Percentiles rank a stretch among this genome's conserved stretches.
phyloP scores from a whole-genome alignment of 768 basidiomycete species.

The Naematelia aurantialba region DNA sequence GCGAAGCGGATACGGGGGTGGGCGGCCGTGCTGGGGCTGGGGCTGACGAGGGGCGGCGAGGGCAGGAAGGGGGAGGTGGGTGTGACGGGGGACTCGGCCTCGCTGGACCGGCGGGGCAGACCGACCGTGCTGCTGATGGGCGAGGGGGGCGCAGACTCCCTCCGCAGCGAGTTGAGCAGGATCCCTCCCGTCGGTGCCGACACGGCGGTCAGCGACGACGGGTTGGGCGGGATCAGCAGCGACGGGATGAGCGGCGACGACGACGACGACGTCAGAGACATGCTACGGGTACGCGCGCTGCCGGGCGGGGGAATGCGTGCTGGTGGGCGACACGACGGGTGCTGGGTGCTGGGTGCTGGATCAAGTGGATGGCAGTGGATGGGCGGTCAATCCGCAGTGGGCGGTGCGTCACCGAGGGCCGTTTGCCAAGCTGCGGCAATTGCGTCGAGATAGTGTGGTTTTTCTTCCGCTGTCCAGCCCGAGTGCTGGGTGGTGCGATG shows the following conservation, averaged over 20 bases:
- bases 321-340: too few species aligned
- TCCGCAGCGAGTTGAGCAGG: slow-evolving; percentile 26
- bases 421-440: too few species aligned
- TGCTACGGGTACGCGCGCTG: too few species aligned
- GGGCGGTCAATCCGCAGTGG: too few species aligned
- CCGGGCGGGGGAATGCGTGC: too few species aligned
- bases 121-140: background rate
- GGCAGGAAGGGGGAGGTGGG: background rate
- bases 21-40: slow-evolving; percentile 9
- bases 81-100: slow-evolving; percentile 9
- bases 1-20: slow-evolving; percentile 71
- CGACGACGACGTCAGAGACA: background rate
- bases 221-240: slow-evolving; percentile 33
- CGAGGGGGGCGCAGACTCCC: slow-evolving; percentile 18
- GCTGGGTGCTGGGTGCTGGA: too few species aligned
- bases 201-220: slow-evolving; percentile 22
- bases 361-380: too few species aligned
- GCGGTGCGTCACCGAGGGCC: too few species aligned
- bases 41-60: background rate
- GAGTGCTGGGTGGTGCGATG: too few species aligned
- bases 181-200: slow-evolving; percentile 32
- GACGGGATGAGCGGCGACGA: slow-evolving; percentile 21
- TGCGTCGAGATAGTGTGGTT: too few species aligned
- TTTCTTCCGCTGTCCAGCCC: too few species aligned
- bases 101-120: background rate